Evolutionary conservation across 1,139 yeast species (phyloP).

Genomic region (Debaryomyces robertsiae): DNA sequence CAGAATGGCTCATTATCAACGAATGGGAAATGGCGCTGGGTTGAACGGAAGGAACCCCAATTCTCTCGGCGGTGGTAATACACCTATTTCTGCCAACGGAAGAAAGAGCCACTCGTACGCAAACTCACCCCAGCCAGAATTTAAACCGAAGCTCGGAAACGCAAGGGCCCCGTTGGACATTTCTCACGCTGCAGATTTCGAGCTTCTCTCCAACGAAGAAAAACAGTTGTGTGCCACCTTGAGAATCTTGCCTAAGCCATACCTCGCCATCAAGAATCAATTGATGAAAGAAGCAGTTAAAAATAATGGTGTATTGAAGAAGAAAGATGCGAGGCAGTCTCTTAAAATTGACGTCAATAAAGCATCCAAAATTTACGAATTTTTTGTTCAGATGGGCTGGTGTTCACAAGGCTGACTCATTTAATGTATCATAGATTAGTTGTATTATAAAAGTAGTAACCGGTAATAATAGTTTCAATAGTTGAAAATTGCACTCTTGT

Average conservation of each 20-base stretch:
- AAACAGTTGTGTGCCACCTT: constrained; percentile 81
- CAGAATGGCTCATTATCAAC: constrained; percentile 59
- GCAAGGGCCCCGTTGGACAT: constrained; percentile 67
- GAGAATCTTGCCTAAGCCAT: constrained; percentile 89
- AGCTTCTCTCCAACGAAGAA: constrained; percentile 80
- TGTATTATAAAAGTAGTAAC: constrained; percentile 6
- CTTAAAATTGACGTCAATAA: constrained; percentile 84
- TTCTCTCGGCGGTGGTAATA: constrained; percentile 12
- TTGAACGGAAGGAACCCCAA: constrained; percentile 32
- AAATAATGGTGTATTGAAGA: constrained; percentile 80
- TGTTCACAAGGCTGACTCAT: constrained; percentile 42
- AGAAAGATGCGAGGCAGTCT: constrained; percentile 80
- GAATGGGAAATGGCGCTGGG: constrained; percentile 53
- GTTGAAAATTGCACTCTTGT: background rate
- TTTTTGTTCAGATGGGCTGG: constrained; percentile 93
- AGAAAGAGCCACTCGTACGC: constrained; percentile 25
- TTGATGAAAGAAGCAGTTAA: constrained; percentile 84
- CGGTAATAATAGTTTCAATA: background rate
- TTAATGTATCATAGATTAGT: constrained; percentile 3
- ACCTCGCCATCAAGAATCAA: constrained; percentile 89
- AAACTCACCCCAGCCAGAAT: constrained; percentile 43
- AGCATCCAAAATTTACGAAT: constrained; percentile 86
- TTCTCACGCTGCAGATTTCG: constrained; percentile 80
- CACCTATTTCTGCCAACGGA: constrained; percentile 17
- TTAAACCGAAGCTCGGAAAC: constrained; percentile 40